A percentile compares a stretch with the other conserved stretches of the same genome.
phyloP scores from a whole-genome alignment of 2,329 filamentous ascomycete genomes.

The Pseudogymnoascus sp. region DNA sequence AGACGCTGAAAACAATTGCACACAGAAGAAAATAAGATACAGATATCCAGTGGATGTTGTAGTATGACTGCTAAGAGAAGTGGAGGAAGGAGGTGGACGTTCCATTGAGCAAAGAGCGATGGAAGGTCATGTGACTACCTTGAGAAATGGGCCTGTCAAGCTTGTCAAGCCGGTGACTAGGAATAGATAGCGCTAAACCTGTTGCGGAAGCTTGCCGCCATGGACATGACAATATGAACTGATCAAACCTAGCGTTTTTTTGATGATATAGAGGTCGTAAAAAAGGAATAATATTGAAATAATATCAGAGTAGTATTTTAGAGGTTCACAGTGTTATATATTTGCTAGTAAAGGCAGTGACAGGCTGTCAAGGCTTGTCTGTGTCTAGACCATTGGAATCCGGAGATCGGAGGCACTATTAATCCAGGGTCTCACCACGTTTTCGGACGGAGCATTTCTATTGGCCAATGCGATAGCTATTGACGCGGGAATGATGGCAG shows the following conservation, averaged over 20 bases:
- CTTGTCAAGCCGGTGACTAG: neutral
- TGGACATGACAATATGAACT: neutral
- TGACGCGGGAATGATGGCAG: slow-evolving; percentile 6
- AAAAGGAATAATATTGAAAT: neutral
- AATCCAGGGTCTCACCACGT: slow-evolving; percentile 5
- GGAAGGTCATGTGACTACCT: neutral
- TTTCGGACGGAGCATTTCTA: neutral
- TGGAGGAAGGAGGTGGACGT: neutral
- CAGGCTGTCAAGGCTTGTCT: neutral
- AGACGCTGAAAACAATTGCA: neutral
- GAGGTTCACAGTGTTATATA: neutral
- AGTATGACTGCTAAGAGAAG: neutral
- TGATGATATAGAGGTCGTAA: neutral
- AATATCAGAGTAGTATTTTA: neutral
- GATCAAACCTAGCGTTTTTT: neutral
- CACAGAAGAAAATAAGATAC: neutral
- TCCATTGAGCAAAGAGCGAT: neutral
- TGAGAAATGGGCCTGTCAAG: neutral
- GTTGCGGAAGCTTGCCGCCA: neutral
- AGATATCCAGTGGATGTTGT: neutral
- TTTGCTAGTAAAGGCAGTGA: neutral
- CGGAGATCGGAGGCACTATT: neutral
- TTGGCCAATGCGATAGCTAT: neutral
- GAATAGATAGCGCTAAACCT: neutral
- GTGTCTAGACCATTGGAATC: neutral